Conservation (phyloP, 495 filamentous ascomycete genomes). For the Viridothelium virens region DNA sequence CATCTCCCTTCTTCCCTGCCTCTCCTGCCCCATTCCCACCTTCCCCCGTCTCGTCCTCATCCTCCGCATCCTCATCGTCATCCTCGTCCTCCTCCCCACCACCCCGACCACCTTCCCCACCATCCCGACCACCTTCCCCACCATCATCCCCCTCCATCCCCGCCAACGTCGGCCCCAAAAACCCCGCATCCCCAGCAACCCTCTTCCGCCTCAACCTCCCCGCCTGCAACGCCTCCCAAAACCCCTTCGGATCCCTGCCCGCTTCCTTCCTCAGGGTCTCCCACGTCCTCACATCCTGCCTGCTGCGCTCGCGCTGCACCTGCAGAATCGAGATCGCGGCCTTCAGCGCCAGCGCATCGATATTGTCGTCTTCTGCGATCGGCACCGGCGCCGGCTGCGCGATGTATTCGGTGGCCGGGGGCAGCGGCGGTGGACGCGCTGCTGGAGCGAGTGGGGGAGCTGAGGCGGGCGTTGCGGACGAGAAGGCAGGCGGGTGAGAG, state of each 20-base stretch:
- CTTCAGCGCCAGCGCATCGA: slow-evolving; percentile 75
- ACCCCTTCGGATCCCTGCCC: slow-evolving; percentile 58
- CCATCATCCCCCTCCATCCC: slow-evolving; percentile 29
- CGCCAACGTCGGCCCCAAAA: slow-evolving; percentile 29
- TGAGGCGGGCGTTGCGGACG: neutral
- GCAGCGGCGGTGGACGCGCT: neutral
- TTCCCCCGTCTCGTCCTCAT: neutral
- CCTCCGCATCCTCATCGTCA: slow-evolving; percentile 37
- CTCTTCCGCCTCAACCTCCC: slow-evolving; percentile 42
- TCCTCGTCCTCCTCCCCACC: slow-evolving; percentile 24
- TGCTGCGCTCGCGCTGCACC: slow-evolving; percentile 67
- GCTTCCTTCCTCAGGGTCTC: slow-evolving; percentile 57
- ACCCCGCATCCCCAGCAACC: slow-evolving; percentile 31
- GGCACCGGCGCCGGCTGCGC: slow-evolving; percentile 47
- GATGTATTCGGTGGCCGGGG: slow-evolving; percentile 30
- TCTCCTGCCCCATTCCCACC: neutral
- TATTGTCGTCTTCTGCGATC: slow-evolving; percentile 67
- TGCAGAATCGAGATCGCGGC: slow-evolving; percentile 75
- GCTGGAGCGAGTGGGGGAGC: neutral
- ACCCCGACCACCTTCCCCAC: slow-evolving; percentile 37
- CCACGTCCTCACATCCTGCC: slow-evolving; percentile 60
- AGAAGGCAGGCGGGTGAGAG: too few species aligned
- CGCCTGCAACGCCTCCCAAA: slow-evolving; percentile 52
- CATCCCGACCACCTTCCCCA: slow-evolving; percentile 33
- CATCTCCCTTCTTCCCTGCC: neutral